These are phyloP conservation scores for Hygrophoropsis aurantiaca DNA, from an alignment of 768 basidiomycete species.

Conservation along the genomic window DNA sequence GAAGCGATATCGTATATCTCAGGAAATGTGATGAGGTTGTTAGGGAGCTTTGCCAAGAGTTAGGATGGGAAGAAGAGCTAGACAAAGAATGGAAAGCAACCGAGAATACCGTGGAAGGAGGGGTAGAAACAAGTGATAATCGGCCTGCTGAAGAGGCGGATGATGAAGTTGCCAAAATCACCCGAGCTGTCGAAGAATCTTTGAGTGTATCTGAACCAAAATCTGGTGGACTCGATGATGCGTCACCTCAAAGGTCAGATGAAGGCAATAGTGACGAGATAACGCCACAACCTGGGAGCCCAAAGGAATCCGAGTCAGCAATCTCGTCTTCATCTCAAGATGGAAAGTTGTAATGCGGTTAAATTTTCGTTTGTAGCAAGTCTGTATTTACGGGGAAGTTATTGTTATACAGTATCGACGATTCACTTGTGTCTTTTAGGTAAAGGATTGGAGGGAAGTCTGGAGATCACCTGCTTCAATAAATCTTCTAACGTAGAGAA, in stretches of 20 bases:
- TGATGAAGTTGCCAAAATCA: constrained; percentile 27
- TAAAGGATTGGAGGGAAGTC: neutral
- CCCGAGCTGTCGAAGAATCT: neutral
- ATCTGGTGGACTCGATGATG: too few species aligned
- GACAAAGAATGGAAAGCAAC: constrained; percentile 56
- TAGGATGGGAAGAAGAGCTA: constrained; percentile 76
- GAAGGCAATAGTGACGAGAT: too few species aligned
- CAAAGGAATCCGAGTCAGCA: too few species aligned
- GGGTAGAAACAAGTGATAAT: constrained; percentile 4
- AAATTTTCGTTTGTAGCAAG: too few species aligned
- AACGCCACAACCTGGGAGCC: too few species aligned
- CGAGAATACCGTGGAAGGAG: constrained; percentile 22
- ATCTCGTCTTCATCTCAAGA: too few species aligned
- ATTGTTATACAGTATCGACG: too few species aligned
- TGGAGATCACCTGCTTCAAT: neutral
- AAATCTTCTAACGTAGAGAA: neutral
- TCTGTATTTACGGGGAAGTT: too few species aligned
- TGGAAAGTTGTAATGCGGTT: too few species aligned
- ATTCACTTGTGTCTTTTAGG: too few species aligned
- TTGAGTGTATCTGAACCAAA: neutral
- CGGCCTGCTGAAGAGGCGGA: constrained; percentile 6
- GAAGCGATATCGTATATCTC: constrained; percentile 62
- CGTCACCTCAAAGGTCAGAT: too few species aligned
- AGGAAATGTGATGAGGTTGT: constrained; percentile 74
- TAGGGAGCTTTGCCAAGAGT: constrained; percentile 54